phyloP scores from a whole-genome alignment of 495 filamentous ascomycete genomes.

The Opeltia flavorubescens region DNA sequence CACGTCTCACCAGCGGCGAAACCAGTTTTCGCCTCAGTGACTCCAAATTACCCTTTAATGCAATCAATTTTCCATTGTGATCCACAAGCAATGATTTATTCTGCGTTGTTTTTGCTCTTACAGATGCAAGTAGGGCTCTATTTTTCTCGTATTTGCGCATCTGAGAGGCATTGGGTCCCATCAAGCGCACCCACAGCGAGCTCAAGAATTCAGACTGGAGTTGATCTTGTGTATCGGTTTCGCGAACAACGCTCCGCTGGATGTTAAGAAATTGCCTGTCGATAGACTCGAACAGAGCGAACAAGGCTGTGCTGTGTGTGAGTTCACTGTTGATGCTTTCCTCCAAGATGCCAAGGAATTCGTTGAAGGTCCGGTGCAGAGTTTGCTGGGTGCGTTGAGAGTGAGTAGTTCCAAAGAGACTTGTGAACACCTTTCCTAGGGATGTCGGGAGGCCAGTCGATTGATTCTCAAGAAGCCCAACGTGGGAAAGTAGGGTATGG shows the following conservation, averaged over 20 bases:
- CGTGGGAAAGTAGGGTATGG: constrained; percentile 53
- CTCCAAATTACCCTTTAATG: constrained; percentile 71
- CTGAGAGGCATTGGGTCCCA: constrained; percentile 53
- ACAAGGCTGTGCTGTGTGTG: constrained; percentile 57
- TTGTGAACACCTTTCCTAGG: constrained; percentile 48
- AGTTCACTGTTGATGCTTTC: constrained; percentile 77
- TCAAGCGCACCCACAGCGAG: constrained; percentile 70
- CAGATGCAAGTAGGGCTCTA: constrained; percentile 53
- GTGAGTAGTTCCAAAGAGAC: constrained; percentile 62
- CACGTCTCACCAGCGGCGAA: constrained; percentile 60
- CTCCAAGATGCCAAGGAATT: constrained; percentile 76
- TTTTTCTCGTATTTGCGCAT: constrained; percentile 85
- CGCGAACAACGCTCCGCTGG: constrained; percentile 71
- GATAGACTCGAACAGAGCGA: constrained; percentile 72
- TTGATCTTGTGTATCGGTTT: constrained; percentile 63
- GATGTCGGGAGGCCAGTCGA: constrained; percentile 45
- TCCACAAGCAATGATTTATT: constrained; percentile 75
- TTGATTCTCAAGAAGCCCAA: constrained; percentile 55
- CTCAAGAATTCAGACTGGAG: constrained; percentile 66
- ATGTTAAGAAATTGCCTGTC: constrained; percentile 81
- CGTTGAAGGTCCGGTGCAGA: constrained; percentile 71
- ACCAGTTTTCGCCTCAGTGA: constrained; percentile 62
- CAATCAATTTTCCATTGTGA: constrained; percentile 64
- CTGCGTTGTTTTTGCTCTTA: constrained; percentile 66
- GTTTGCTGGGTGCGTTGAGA: constrained; percentile 67